Evolutionary conservation across 1,284 basidiomycete species (phyloP).

Genomic region (Anthracocystis setariae): DNA sequence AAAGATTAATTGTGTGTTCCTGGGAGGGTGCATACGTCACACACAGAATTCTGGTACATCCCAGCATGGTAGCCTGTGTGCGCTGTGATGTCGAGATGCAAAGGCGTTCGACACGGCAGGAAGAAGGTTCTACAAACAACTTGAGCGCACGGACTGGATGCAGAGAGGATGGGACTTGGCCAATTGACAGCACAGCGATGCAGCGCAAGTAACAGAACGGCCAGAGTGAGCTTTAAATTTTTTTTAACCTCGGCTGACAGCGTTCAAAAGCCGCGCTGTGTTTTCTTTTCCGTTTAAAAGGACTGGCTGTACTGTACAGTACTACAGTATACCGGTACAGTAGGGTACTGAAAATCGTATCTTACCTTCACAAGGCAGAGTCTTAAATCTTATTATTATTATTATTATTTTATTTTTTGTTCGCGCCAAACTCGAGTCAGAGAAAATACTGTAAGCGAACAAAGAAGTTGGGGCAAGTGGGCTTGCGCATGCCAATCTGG

Average conservation of each 20-base stretch:
- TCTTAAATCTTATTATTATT: no score
- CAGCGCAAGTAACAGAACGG: neutral
- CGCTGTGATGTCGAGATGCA: neutral
- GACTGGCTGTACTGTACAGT: no score
- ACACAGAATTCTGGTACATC: no score
- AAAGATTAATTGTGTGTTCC: neutral
- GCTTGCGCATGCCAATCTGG: no score
- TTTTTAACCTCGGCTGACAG: neutral
- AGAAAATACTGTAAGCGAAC: no score
- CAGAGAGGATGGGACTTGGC: neutral
- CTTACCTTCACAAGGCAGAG: no score
- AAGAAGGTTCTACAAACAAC: neutral
- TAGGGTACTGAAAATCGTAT: no score
- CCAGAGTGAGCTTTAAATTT: neutral
- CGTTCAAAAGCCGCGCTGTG: neutral
- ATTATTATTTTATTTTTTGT: no score
- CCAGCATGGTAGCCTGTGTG: neutral
- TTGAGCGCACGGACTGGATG: neutral
- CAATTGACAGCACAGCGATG: neutral
- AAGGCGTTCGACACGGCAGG: neutral
- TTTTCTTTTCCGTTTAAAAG: neutral
- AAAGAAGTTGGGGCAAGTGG: no score
- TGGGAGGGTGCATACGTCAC: slow-evolving; percentile 2
- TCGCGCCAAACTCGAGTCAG: no score
- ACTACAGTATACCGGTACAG: no score